phyloP scores from a whole-genome alignment of 768 basidiomycete species.

The Cubamyces lactineus region DNA sequence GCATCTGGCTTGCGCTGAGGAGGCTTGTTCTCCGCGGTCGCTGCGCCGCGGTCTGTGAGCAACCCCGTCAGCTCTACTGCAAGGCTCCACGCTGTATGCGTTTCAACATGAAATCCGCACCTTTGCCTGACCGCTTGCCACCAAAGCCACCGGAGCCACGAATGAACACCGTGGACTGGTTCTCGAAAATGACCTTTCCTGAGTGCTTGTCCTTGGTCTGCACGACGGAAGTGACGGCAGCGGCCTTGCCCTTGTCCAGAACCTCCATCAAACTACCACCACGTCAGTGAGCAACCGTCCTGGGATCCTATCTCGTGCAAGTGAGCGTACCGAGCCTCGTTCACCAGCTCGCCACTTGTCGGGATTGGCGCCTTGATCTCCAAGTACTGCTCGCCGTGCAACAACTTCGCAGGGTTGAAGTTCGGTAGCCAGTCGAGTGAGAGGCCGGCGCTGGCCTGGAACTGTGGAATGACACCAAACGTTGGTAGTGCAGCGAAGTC shows the following conservation, averaged over 20 bases:
- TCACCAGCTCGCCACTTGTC: constrained; percentile 79
- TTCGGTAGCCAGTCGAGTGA: constrained; percentile 90
- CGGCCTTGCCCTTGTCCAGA: constrained; percentile 91
- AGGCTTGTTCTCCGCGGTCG: constrained; percentile 77
- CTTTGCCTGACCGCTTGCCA: constrained; percentile 81
- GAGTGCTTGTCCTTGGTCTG: constrained; percentile 80
- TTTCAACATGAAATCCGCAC: constrained; percentile 44
- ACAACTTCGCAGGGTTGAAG: constrained; percentile 94
- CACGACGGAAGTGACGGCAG: constrained; percentile 78
- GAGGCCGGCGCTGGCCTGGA: constrained; percentile 67
- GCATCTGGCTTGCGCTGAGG: constrained; percentile 87
- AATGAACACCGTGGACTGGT: constrained; percentile 88
- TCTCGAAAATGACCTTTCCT: constrained; percentile 87
- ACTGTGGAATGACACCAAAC: constrained; percentile 94
- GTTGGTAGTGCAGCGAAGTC: constrained; percentile 87
- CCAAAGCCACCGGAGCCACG: constrained; percentile 97
- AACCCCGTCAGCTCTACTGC: neutral
- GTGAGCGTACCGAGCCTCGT: constrained; percentile 61
- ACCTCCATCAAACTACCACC: constrained; percentile 69
- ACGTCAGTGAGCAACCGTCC: constrained; percentile 3
- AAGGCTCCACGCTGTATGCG: neutral
- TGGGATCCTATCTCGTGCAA: neutral
- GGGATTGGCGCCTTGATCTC: constrained; percentile 87
- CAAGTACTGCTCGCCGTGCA: constrained; percentile 97
- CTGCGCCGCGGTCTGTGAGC: constrained; percentile 80